Percentiles rank a stretch among this genome's conserved stretches.
Conservation (phyloP, 2,329 filamentous ascomycete species). For the Ascochyta lentis region DNA sequence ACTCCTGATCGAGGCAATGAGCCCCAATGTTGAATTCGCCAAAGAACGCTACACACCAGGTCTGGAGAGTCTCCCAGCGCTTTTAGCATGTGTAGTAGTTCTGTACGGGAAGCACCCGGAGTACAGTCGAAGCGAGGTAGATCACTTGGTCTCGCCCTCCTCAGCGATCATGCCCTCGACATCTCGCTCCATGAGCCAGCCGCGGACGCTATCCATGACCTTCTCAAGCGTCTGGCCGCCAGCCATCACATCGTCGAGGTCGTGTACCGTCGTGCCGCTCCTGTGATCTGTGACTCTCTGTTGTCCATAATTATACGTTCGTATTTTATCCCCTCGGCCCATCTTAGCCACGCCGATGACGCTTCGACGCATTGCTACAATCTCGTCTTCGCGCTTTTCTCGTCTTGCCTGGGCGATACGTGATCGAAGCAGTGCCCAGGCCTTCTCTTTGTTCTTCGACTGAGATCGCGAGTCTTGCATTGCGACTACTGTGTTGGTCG, state of each 20-base stretch:
- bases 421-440: conserved; percentile 84
- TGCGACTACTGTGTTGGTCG: conserved; percentile 83
- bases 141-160: conserved; percentile 36
- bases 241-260: conserved; percentile 78
- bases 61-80: neutral
- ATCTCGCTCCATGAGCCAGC: conserved; percentile 78
- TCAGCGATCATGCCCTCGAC: conserved; percentile 69
- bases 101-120: neutral
- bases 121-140: neutral
- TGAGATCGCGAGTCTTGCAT: conserved; percentile 96
- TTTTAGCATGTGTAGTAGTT: neutral
- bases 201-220: conserved; percentile 78
- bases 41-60: neutral
- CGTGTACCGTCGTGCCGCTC: conserved; percentile 78
- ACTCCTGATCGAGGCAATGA: neutral
- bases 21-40: neutral
- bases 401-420: conserved; percentile 80
- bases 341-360: conserved; percentile 80
- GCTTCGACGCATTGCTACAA: conserved; percentile 74
- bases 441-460: conserved; percentile 83
- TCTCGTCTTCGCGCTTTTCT: conserved; percentile 83
- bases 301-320: conserved; percentile 84
- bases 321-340: conserved; percentile 90
- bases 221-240: conserved; percentile 75
- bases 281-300: conserved; percentile 89